Evolutionary conservation across 306 rosid genomes (phyloP).

Genomic region (Fragaria nilgerrensis): DNA sequence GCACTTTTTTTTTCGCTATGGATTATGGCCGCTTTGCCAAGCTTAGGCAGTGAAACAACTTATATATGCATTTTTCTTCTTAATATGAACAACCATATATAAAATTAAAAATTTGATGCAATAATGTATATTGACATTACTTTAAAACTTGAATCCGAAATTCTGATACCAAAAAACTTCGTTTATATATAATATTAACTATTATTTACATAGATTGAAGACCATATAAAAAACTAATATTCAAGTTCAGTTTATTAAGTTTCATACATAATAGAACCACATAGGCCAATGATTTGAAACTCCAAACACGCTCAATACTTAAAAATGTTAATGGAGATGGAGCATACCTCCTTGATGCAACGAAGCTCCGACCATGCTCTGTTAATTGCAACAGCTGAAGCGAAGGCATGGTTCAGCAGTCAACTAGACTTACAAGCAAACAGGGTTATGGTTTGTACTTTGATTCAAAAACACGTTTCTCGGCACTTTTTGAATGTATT

Average conservation of each 20-base stretch:
- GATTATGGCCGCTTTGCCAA: background rate
- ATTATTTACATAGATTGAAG: background rate
- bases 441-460: background rate
- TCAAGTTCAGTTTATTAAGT: background rate
- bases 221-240: background rate
- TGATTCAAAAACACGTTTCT: background rate
- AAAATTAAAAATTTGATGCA: background rate
- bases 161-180: background rate
- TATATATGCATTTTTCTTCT: background rate
- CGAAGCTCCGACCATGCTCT: constrained; percentile 64
- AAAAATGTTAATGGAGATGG: background rate
- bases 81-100: background rate
- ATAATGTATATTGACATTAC: background rate
- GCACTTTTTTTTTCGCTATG: background rate
- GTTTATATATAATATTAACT: background rate
- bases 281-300: background rate
- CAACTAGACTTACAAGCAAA: background rate
- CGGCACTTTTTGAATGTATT: background rate
- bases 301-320: background rate
- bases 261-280: background rate
- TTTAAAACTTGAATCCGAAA: background rate
- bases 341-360: constrained; percentile 84
- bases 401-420: constrained; percentile 59
- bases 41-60: background rate
- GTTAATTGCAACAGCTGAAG: constrained; percentile 91